Percentiles rank a stretch among this genome's conserved stretches.
phyloP scores from a whole-genome alignment of 1,284 basidiomycete genomes.

The Boletellus sp. region DNA sequence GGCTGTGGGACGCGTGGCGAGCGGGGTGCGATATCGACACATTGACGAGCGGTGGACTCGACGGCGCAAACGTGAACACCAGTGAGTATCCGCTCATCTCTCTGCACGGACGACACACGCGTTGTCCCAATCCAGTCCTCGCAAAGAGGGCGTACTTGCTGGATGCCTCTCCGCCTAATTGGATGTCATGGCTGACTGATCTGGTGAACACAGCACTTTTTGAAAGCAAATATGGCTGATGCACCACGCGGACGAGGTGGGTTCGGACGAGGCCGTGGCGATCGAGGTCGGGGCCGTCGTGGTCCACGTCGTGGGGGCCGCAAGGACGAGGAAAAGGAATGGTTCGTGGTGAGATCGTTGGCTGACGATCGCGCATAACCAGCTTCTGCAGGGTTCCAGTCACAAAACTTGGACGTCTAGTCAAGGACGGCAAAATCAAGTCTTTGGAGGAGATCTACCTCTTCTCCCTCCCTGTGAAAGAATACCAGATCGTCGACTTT shows the following conservation, averaged over 20 bases:
- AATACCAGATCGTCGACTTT: constrained; percentile 96
- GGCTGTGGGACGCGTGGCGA: constrained; percentile 9
- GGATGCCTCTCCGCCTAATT: constrained; percentile 19
- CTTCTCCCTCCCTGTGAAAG: constrained; percentile 99
- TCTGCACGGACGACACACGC: not conserved
- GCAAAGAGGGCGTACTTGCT: constrained; percentile 6
- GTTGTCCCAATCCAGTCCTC: not conserved
- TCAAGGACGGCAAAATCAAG: constrained; percentile 99
- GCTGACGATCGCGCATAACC: constrained; percentile 3
- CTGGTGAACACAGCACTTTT: constrained; percentile 23
- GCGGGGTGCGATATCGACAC: not conserved
- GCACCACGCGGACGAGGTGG: constrained; percentile 78
- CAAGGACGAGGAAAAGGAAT: constrained; percentile 99
- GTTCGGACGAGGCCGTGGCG: constrained; percentile 88
- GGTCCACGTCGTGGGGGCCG: constrained; percentile 93
- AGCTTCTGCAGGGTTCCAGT: constrained; percentile 78
- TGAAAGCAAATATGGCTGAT: constrained; percentile 64
- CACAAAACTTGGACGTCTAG: constrained; percentile 98
- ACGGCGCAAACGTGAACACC: constrained; percentile 31
- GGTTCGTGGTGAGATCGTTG: constrained; percentile 53
- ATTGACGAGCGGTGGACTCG: constrained; percentile 15
- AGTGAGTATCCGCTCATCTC: constrained; percentile 34
- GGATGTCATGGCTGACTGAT: constrained; percentile 25
- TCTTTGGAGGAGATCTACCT: constrained; percentile 99
- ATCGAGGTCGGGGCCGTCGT: constrained; percentile 79